Percentiles rank a stretch among this genome's conserved stretches.
Evolutionary conservation across 257 asterid species (phyloP).

Genomic region (Fraxinus anomala): DNA sequence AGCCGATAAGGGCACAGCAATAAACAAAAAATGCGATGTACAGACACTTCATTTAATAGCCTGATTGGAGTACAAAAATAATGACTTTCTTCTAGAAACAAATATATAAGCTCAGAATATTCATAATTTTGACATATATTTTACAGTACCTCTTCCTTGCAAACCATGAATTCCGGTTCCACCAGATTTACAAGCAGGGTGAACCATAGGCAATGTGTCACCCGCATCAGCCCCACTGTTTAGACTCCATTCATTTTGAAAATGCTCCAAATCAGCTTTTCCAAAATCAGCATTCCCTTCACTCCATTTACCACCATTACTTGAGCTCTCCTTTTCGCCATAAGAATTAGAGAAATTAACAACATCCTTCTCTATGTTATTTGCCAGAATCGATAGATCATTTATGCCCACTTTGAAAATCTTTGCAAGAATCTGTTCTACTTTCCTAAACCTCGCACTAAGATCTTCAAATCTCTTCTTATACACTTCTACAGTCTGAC

Average conservation of each 20-base stretch:
- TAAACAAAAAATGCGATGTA: neutral
- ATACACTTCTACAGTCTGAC: neutral
- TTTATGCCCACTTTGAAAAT: conserved; percentile 26
- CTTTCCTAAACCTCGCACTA: conserved; percentile 19
- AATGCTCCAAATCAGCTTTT: neutral
- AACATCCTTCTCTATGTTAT: neutral
- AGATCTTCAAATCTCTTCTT: conserved; percentile 19
- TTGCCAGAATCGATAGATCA: conserved; percentile 22
- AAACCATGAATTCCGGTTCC: conserved; percentile 2
- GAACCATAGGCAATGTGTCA: conserved; percentile 8
- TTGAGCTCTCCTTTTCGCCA: neutral
- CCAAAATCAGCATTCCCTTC: neutral
- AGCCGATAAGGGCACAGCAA: neutral
- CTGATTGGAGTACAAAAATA: neutral
- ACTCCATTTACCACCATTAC: neutral
- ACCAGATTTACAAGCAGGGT: conserved; percentile 6
- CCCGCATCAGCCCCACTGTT: neutral
- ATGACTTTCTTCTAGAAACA: neutral
- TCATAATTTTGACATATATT: neutral
- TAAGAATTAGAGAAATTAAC: neutral
- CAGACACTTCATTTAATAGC: neutral
- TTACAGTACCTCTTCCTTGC: conserved; percentile 20
- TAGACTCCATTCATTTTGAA: neutral
- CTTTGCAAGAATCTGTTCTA: conserved; percentile 22
- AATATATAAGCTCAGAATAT: neutral